phyloP scores from a whole-genome alignment of 2,329 filamentous ascomycete species.

The Gaeumannomyces sp. region DNA sequence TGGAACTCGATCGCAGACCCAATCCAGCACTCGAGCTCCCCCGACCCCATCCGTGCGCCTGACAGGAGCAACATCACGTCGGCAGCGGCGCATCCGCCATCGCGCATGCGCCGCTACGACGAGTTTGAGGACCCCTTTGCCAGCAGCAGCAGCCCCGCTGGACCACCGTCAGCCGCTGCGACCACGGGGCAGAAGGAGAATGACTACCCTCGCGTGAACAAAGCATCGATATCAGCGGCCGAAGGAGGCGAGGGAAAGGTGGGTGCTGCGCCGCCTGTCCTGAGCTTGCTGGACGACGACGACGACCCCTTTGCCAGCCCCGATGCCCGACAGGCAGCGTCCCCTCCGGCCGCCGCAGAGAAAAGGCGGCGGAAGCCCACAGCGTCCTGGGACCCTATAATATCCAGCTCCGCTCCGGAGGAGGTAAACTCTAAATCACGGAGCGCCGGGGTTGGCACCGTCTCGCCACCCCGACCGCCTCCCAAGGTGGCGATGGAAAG shows the following conservation, averaged over 20 bases:
- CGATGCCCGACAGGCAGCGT: too few relatives aligned
- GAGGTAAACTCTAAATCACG: not conserved
- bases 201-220: slow-evolving; percentile 10
- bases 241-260: slow-evolving; percentile 1
- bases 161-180: too few relatives aligned
- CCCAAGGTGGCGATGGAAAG: slow-evolving; percentile 12
- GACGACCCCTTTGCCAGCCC: slow-evolving; percentile 11
- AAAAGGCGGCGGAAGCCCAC: slow-evolving; percentile 11
- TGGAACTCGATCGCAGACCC: slow-evolving; percentile 13
- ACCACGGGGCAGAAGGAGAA: too few relatives aligned
- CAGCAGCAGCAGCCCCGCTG: slow-evolving; percentile 11
- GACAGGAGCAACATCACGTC: not conserved
- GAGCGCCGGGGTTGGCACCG: too few relatives aligned
- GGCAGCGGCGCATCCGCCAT: not conserved
- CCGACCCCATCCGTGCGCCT: slow-evolving; percentile 13
- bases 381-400: slow-evolving; percentile 41
- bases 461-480: not conserved
- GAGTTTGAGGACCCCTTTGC: slow-evolving; percentile 19
- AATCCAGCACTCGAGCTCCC: slow-evolving; percentile 33
- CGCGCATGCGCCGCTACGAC: not conserved
- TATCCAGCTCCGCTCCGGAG: slow-evolving; percentile 45
- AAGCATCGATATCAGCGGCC: not conserved
- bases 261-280: not conserved
- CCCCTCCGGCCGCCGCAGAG: slow-evolving; percentile 11
- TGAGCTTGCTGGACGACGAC: slow-evolving; percentile 11